phyloP scores from a whole-genome alignment of 2,329 filamentous ascomycete genomes.

The Talaromyces rugulosus region DNA sequence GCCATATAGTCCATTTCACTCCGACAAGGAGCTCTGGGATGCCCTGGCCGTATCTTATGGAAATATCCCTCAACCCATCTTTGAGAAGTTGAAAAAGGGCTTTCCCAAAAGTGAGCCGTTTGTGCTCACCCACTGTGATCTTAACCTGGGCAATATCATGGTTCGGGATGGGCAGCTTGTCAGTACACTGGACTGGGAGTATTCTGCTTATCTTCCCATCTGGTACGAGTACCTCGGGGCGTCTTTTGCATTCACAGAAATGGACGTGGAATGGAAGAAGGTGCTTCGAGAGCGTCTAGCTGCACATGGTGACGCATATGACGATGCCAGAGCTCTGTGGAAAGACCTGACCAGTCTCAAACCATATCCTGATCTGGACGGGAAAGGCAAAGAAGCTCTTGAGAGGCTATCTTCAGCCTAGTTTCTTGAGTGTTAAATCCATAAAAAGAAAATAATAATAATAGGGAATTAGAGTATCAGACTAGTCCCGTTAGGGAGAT shows the following conservation, averaged over 20 bases:
- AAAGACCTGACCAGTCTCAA: conserved; percentile 18
- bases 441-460: no score
- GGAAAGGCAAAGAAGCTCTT: conserved; percentile 17
- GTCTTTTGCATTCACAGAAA: conserved; percentile 17
- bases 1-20: conserved; percentile 16
- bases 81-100: conserved; percentile 18
- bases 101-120: conserved; percentile 21
- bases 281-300: conserved; percentile 18
- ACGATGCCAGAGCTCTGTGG: conserved; percentile 19
- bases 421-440: neutral
- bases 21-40: conserved; percentile 17
- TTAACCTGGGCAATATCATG: conserved; percentile 26
- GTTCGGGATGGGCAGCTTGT: conserved; percentile 20
- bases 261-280: conserved; percentile 22
- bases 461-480: no score
- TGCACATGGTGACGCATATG: conserved; percentile 15
- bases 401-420: conserved; percentile 1
- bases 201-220: conserved; percentile 25
- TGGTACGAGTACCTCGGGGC: conserved; percentile 33
- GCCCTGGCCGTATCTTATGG: conserved; percentile 11
- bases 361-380: conserved; percentile 18
- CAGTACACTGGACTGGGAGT: conserved; percentile 29
- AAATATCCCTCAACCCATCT: conserved; percentile 11
- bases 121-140: conserved; percentile 23
- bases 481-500: neutral